These are phyloP conservation scores for Diaporthe helianthi DNA, from an alignment of 2,329 filamentous ascomycete genomes.

Conservation along the genomic window DNA sequence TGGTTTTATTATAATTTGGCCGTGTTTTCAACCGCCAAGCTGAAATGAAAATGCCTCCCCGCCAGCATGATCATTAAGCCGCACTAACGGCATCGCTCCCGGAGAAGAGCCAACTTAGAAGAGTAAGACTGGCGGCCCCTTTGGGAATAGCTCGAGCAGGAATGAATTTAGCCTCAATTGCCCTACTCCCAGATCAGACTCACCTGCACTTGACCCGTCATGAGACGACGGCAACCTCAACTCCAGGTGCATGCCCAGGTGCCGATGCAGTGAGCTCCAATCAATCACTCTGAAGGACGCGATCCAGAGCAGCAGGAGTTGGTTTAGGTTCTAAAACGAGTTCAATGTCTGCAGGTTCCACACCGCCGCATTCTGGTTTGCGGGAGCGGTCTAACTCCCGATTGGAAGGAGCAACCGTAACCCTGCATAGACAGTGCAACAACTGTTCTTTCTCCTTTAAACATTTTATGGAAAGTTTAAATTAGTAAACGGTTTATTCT, in stretches of 20 bases:
- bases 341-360: too few species aligned
- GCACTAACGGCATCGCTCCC: slow-evolving; percentile 30
- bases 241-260: background rate
- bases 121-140: background rate
- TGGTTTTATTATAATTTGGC: background rate
- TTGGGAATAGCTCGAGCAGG: slow-evolving; percentile 1
- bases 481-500: too few species aligned
- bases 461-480: too few species aligned
- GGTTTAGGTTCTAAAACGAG: too few species aligned
- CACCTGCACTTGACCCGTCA: background rate
- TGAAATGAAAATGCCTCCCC: background rate
- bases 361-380: too few species aligned
- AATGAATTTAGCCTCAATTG: slow-evolving; percentile 32
- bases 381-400: too few species aligned
- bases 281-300: background rate
- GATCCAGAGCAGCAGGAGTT: background rate
- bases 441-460: too few species aligned
- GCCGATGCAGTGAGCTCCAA: background rate
- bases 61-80: slow-evolving; percentile 2
- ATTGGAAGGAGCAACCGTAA: too few species aligned
- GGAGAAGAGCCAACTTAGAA: slow-evolving; percentile 28
- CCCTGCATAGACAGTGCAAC: too few species aligned
- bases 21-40: slow-evolving; percentile 9
- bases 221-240: background rate
- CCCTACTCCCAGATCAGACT: background rate